Percentiles rank a stretch among this genome's conserved stretches.
These are phyloP conservation scores for Cochlearia excelsa DNA, from an alignment of 345 rosid species.

Conservation along the genomic window DNA sequence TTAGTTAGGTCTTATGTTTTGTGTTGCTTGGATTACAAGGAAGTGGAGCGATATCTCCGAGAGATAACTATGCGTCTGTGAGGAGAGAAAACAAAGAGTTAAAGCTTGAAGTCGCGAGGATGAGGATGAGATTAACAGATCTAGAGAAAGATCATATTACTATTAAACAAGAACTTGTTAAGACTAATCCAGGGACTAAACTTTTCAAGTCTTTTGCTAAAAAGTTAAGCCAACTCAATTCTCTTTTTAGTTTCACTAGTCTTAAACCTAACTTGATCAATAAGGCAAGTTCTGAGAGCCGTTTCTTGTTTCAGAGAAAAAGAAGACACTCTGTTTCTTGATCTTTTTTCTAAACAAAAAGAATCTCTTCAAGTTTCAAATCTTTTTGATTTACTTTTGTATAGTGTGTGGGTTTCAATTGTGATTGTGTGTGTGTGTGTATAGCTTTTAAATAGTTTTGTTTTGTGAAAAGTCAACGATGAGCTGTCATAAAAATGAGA, in stretches of 20 bases:
- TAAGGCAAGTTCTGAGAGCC: constrained; percentile 55
- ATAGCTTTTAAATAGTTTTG: constrained; percentile 14
- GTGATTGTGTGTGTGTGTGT: constrained; percentile 11
- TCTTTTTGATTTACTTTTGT: constrained; percentile 23
- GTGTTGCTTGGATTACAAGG: constrained; percentile 32
- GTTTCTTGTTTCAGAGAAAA: constrained; percentile 67
- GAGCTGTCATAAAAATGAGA: no score
- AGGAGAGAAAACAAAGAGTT: constrained; percentile 94
- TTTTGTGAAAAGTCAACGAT: neutral
- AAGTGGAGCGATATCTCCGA: constrained; percentile 95
- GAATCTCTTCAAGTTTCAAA: neutral
- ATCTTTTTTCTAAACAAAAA: constrained; percentile 1
- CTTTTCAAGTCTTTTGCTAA: constrained; percentile 74
- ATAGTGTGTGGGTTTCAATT: constrained; percentile 15
- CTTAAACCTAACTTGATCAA: constrained; percentile 48
- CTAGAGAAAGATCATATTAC: constrained; percentile 90
- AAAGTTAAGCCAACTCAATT: constrained; percentile 73
- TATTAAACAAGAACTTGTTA: constrained; percentile 85
- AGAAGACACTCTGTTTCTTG: constrained; percentile 85
- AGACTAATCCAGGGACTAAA: constrained; percentile 65
- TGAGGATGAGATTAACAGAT: constrained; percentile 98
- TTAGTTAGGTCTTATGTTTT: neutral
- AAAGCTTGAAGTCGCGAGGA: constrained; percentile 95
- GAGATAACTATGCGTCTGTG: constrained; percentile 94
- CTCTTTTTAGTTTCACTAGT: constrained; percentile 60